Conservation (phyloP, 176 grass and related monocot genomes). For the Ampelocalamus luodianensis region DNA sequence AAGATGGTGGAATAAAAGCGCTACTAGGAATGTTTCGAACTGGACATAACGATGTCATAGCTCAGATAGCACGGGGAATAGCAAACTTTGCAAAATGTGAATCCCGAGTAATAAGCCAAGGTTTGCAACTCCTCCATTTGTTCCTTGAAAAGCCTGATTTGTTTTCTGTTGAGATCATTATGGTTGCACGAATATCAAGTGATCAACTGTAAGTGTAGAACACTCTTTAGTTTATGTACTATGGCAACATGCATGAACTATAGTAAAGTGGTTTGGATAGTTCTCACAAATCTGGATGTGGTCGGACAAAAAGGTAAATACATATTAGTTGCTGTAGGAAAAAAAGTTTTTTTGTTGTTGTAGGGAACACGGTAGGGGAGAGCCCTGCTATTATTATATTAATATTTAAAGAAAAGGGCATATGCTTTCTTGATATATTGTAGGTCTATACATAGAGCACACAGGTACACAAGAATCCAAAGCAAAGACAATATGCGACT, state of each 20-base stretch:
- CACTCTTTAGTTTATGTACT: background rate
- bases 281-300: background rate
- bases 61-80: conserved; percentile 94
- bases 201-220: conserved; percentile 23
- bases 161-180: conserved; percentile 18
- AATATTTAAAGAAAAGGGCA: background rate
- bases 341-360: background rate
- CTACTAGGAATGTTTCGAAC: conserved; percentile 69
- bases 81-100: conserved; percentile 98
- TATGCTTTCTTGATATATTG: background rate
- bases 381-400: background rate
- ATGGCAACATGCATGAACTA: background rate
- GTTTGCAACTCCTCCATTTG: conserved; percentile 43
- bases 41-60: conserved; percentile 79
- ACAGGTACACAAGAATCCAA: background rate
- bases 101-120: conserved; percentile 87
- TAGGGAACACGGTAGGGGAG: background rate
- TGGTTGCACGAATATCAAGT: conserved; percentile 16
- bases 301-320: background rate
- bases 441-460: background rate
- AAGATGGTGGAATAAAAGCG: conserved; percentile 88
- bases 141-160: conserved; percentile 17
- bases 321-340: background rate
- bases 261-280: background rate
- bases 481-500: background rate